Evolutionary conservation across 2,329 filamentous ascomycete genomes (phyloP), one percentile per base, ranked within the genome.

Genomic region (Trichoderma koningiopsis): DNA sequence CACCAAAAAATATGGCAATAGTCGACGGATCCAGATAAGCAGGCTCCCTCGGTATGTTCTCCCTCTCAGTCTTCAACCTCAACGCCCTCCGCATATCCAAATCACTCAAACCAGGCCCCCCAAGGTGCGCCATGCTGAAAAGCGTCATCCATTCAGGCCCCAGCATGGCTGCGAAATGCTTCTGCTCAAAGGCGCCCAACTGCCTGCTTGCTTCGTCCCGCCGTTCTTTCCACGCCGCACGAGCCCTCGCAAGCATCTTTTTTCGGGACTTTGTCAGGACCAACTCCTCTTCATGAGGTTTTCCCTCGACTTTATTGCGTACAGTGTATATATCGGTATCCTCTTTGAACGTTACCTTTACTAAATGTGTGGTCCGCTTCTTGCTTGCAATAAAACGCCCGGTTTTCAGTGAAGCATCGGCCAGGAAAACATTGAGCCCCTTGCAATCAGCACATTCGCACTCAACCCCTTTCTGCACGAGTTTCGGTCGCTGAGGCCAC

Each of bases 111-210:
- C 61, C 35, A 55, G 16, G 14, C 8, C 49, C 61, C 22, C 31
- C 61, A 22, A 64, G 61, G 29, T 64, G 61, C 3, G 5, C 61
- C 61, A 64, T 64, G 24, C 47, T 64, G 6, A 55, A 3, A 27
- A 53, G 29, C 10, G 61, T 37, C 61, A 64, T 53, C 61, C 61
- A 64, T 22, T 64, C 33, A 0, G 22, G 33, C 5, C 61, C 61
- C 2, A 64, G 52, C 0, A 40, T 1, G 1, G 37, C 35, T 0
- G 24, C 31, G 2, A 64, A 14, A 1, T 27, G 8, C 5, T 3
- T 11, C 27, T 14, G 22, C 14, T 33, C 47, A 24, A 40, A 55
- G 1, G 5, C 14, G 0, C n/a, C 61, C 10, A 64, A 22, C 1
- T 27, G 2, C 10, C 8, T 64, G 14, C 0, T 11, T 1, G 61